Conservation (phyloP, 2,329 filamentous ascomycete species). For the Diplocarpon rosae region DNA sequence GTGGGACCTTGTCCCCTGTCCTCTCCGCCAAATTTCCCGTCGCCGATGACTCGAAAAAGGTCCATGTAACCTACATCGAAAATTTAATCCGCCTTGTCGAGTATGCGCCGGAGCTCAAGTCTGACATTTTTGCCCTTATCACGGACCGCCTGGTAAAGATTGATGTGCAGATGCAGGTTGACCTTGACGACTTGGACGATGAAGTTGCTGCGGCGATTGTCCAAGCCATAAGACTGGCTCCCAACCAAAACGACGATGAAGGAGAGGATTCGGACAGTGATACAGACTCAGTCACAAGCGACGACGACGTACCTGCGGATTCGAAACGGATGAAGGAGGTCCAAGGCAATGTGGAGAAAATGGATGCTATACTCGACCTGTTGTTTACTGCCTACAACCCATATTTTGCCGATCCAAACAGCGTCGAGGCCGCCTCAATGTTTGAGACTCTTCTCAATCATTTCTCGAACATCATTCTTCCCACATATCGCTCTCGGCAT, state of each 20-base stretch:
- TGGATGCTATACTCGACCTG: conserved; percentile 80
- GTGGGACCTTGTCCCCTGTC: conserved; percentile 55
- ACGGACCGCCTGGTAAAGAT: conserved; percentile 84
- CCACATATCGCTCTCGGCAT: conserved; percentile 83
- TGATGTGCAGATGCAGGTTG: conserved; percentile 88
- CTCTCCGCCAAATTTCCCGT: conserved; percentile 63
- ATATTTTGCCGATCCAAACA: conserved; percentile 57
- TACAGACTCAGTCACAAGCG: conserved; percentile 59
- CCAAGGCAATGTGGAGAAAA: conserved; percentile 76
- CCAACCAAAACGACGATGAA: conserved; percentile 38
- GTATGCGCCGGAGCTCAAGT: conserved; percentile 67
- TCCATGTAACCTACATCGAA: conserved; percentile 79
- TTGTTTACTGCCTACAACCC: conserved; percentile 76
- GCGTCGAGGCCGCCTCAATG: conserved; percentile 56
- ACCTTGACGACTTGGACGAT: conserved; percentile 87
- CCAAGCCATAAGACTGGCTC: conserved; percentile 34
- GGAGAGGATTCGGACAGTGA: conserved; percentile 47
- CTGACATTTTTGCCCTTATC: conserved; percentile 73
- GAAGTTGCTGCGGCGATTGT: conserved; percentile 68
- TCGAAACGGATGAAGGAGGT: conserved; percentile 56
- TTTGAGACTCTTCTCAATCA: conserved; percentile 75
- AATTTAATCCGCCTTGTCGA: conserved; percentile 70
- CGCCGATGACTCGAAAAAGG: conserved; percentile 61
- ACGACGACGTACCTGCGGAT: conserved; percentile 56
- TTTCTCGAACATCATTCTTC: conserved; percentile 79